Percentiles rank a stretch among this genome's conserved stretches.
phyloP scores from a whole-genome alignment of 768 basidiomycete genomes.

The Xerocomus potaroensis region DNA sequence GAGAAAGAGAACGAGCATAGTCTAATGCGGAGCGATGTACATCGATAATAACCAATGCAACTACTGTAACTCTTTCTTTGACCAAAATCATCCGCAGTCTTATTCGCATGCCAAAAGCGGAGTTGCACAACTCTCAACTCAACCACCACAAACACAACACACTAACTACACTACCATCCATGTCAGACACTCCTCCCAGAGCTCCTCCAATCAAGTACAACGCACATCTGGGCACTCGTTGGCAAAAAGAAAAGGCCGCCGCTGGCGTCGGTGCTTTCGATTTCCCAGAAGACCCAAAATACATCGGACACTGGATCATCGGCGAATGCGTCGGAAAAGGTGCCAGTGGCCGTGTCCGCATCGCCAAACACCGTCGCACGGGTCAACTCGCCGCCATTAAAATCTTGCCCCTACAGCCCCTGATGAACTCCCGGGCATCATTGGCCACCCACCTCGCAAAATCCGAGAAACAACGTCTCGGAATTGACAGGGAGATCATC shows the following conservation, averaged over 20 bases:
- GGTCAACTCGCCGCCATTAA: constrained; percentile 94
- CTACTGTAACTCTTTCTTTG: too few relatives aligned
- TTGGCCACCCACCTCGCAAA: constrained; percentile 63
- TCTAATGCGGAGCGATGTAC: too few relatives aligned
- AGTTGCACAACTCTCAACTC: too few relatives aligned
- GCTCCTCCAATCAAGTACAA: constrained; percentile 70
- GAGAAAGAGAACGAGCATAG: constrained; percentile 15
- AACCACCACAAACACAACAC: constrained; percentile 13
- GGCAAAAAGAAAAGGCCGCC: constrained; percentile 84
- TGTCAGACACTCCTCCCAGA: constrained; percentile 55
- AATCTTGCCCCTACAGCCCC: constrained; percentile 81
- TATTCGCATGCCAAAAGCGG: too few relatives aligned
- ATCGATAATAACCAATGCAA: too few relatives aligned
- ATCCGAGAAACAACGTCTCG: constrained; percentile 76
- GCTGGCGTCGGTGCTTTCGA: constrained; percentile 74
- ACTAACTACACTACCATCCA: constrained; percentile 27
- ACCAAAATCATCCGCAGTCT: too few relatives aligned
- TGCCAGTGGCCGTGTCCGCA: constrained; percentile 90
- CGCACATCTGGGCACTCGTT: constrained; percentile 72
- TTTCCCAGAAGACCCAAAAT: constrained; percentile 77
- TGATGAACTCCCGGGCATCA: constrained; percentile 69
- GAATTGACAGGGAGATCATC: constrained; percentile 91
- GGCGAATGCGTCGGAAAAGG: constrained; percentile 95
- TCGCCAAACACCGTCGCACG: constrained; percentile 81
- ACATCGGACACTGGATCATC: constrained; percentile 88